Base-by-base conservation (phyloP, 441 rosid genomes). In the Jatropha multifida region DNA sequence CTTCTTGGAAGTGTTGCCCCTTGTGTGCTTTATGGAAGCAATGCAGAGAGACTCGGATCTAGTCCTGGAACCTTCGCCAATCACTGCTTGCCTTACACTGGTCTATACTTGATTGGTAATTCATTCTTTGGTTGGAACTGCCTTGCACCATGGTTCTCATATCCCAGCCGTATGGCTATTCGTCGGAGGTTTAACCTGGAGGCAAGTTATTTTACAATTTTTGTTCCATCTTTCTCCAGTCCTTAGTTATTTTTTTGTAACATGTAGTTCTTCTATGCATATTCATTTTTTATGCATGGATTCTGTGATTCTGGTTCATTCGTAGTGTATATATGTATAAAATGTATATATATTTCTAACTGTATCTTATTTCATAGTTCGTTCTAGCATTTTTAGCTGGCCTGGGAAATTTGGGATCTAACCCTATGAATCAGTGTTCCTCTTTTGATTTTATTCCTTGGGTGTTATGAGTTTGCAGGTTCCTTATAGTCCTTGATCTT, bases 1-100 rank as follows among this genome's bases (percentile, higher is more conserved):
- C 92, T 94, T 15, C 96, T 96, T 77, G 98, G 99, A 83, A 87
- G 96, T 76, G 41, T 88, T 78, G 97, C 90, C 67, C 98, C 99
- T 0, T 94, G 98, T 69, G 92, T 92, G 81, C 81, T 96, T 12
- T 89, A 93, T 83, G 99, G 99, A 83, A 91, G 87, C 79, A 96
- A 94, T 82, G 96, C 80, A 46, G 99, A 94, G 88, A 91, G 99
- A 79, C 92, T 96, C 76, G 94, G 90, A n/a, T 88, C 97, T 73
- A 73, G 79, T 74, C 84, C 92, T 0, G 97, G 97, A 75, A 88
- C 96, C 51, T 96, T 96, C 86, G 80, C 91, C 15, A 87, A 80
- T 74, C 98, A 91, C 76, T 92, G 98, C 81, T 81, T 91, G 84
- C 81, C 94, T 4, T 95, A 95, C 80, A 77, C 86, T 15, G 94